Percentiles rank a stretch among this genome's conserved stretches.
These are phyloP conservation scores for Gossypium davidsonii DNA, from an alignment of 441 rosid genomes.

Conservation along the genomic window DNA sequence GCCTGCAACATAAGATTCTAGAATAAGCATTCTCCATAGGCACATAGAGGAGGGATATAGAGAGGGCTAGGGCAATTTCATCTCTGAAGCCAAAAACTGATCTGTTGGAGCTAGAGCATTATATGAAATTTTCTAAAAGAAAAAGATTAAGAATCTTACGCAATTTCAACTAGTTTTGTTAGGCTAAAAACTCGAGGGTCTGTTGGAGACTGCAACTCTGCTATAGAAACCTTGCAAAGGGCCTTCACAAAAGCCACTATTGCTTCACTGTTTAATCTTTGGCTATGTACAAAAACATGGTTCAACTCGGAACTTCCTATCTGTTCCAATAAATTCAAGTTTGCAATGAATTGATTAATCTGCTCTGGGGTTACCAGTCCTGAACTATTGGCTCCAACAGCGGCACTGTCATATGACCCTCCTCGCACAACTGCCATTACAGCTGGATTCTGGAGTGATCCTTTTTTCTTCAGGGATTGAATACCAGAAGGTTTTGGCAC, in stretches of 20 bases:
- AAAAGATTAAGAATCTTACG: conserved; percentile 50
- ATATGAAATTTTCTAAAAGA: background rate
- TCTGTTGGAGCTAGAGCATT: background rate
- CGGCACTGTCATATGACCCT: conserved; percentile 87
- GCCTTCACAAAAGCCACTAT: conserved; percentile 96
- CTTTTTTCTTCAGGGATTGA: conserved; percentile 78
- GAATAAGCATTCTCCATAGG: background rate
- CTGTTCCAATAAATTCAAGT: conserved; percentile 96
- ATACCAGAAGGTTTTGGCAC: conserved; percentile 41
- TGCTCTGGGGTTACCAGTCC: conserved; percentile 73
- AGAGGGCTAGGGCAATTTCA: background rate
- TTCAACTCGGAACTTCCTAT: conserved; percentile 89
- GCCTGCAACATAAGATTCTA: conserved; percentile 47
- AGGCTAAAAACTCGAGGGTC: conserved; percentile 99
- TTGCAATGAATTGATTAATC: conserved; percentile 70
- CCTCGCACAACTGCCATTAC: conserved; percentile 99
- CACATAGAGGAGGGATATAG: background rate
- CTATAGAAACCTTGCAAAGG: conserved; percentile 90
- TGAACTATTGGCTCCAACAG: conserved; percentile 53
- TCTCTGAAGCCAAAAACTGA: background rate
- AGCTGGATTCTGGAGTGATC: conserved; percentile 87
- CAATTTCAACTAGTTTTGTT: conserved; percentile 94
- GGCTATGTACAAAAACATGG: conserved; percentile 94
- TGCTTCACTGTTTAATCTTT: conserved; percentile 89
- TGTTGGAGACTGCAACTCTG: conserved; percentile 91